phyloP scores from a whole-genome alignment of 2,329 filamentous ascomycete species.

The Fusarium sublunatum region DNA sequence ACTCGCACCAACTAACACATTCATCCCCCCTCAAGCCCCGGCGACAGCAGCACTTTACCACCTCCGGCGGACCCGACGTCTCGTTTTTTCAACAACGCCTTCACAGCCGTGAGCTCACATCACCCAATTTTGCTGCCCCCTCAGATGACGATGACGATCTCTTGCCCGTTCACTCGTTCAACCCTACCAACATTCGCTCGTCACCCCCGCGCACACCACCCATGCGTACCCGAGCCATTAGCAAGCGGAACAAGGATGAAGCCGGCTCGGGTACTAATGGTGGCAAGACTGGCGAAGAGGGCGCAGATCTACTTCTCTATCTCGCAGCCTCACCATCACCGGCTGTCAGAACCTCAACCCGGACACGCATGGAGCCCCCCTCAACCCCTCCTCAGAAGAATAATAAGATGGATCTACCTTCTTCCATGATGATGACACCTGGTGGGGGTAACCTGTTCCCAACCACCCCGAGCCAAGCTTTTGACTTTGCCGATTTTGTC shows the following conservation, averaged over 20 bases:
- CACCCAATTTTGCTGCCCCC: constrained; percentile 70
- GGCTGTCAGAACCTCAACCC: constrained; percentile 66
- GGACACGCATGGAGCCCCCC: constrained; percentile 70
- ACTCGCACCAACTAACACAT: constrained; percentile 78
- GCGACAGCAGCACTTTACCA: constrained; percentile 79
- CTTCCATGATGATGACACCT: constrained; percentile 90
- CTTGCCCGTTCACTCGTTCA: constrained; percentile 80
- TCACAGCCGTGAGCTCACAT: constrained; percentile 71
- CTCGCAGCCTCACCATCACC: constrained; percentile 92
- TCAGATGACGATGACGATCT: constrained; percentile 88
- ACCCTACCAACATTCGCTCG: constrained; percentile 71
- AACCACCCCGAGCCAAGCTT: constrained; percentile 82
- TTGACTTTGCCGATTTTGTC: constrained; percentile 97
- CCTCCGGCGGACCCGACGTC: constrained; percentile 75
- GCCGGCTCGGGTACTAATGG: constrained; percentile 54
- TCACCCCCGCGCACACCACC: constrained; percentile 89
- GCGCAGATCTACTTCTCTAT: constrained; percentile 83
- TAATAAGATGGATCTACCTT: constrained; percentile 75
- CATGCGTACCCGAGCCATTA: constrained; percentile 65
- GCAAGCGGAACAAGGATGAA: constrained; percentile 62
- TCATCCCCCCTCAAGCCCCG: constrained; percentile 87
- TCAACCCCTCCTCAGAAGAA: constrained; percentile 81
- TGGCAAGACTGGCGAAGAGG: constrained; percentile 78
- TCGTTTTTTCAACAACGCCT: constrained; percentile 82
- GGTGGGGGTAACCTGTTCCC: constrained; percentile 76